Evolutionary conservation across 2,329 filamentous ascomycete species (phyloP), one percentile per base, ranked within the genome.

Genomic region (Nothomitra cinnamomea): DNA sequence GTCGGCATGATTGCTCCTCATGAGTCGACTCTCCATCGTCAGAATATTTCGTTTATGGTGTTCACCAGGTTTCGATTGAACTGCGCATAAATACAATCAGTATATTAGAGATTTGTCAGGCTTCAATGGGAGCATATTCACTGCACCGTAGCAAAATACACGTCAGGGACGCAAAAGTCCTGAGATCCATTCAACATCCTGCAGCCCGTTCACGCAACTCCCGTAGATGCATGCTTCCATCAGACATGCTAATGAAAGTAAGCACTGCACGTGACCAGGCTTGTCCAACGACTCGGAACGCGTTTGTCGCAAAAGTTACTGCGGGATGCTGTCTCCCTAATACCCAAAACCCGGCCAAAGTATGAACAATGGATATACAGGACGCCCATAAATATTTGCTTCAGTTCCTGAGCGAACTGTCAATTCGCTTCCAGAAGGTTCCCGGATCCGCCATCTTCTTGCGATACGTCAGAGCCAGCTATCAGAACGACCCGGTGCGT

Each of bases 391-490:
- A 67, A 58, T 69, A 73, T 59, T 68, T 78, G 56, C 65, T 74
- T 57, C 73, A 73, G 62, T 70, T 78, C 60, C 65, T 79, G 56
- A 70, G 75, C 61, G 71, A 75, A 58, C 70, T 76, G 53, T 71
- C 75, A 53, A 71, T 79, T 56, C 76, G 82, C 55, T 94, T 98
- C 65, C 89, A 95, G 63, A 87, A 85, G 63, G 78, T 98, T 40
- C 94, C 92, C 28, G 92, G 92, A 52, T 96, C 90, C 28, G 86
- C 90, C 42, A 95, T 98, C 61, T 75, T 96, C 62, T 79, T 94
- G 61, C 86, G 92, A 58, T 98, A 98, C 70, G 88, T 98, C 65
- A 87, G 87, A 67, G 95, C 88, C 55, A 95, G 88, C 66, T 96
- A 98, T 72, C 92, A 98, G 71, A 85, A 98, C 65, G 92, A 98